Base-by-base conservation (phyloP, 2,329 filamentous ascomycete species). In the Amauroascus niger region DNA sequence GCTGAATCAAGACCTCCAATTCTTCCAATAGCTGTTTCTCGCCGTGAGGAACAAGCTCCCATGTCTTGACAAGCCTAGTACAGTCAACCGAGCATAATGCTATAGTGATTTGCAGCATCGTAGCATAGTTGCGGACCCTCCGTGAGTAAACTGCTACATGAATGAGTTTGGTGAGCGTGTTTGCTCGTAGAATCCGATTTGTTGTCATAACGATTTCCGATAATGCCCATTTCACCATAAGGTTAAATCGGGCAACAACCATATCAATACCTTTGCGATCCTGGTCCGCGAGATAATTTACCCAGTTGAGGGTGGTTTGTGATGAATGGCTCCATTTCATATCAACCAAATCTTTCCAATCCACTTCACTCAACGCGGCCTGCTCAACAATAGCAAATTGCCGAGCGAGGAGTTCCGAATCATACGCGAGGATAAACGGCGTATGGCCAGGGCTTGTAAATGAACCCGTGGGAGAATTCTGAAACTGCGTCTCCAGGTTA, bases 361-460 rank as follows among this genome's bases (percentile, higher is more conserved):
- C 80, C 52, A 84, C 77, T 60, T 84, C 81, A 56, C 80, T 80
- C 24, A 84, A 66, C 1, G 81, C 81, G 50, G 82, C 81, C 65
- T 82, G 81, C 61, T 84, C 81, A 41, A 84, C 76, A 56, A 84
- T 70, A 1, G 80, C 84, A 55, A 84, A 74, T 62, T 84, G 81
- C 62, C 83, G 76, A 1, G 81, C 80, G 50, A 84, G 71, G 3
- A 76, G 64, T 55, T 79, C 75, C 1, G 81, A 81, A 60, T 81
- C 79, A 55, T 79, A 82, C 0, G 79, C 78, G n/a, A 84, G 71
- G 26, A 84, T 69, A 61, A 84, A 84, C 0, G 81, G 80, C 20
- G 82, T 67, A 63, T 84, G 81, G 24, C 37, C 41, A 11, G 33
- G n/a, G 18, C n/a, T 33, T 8, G 18, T 16, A 14, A 49, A n/a